Base-by-base conservation (phyloP, 208 protist genomes). In the Leishmania mexicana region DNA sequence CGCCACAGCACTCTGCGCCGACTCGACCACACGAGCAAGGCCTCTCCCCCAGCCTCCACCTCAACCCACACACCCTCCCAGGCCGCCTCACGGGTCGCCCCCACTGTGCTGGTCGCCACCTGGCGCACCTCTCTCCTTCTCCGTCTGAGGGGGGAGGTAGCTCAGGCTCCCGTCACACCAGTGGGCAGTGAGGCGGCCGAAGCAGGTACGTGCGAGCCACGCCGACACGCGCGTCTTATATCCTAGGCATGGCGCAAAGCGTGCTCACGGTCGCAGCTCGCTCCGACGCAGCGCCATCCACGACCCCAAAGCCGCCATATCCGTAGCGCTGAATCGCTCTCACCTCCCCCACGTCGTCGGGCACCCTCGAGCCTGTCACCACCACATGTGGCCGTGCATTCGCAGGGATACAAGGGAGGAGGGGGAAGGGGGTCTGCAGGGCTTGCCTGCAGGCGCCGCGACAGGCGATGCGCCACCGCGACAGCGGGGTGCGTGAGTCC, bases 401-500 rank as follows among this genome's bases (percentile, higher is more conserved):
- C 28, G 6, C 60, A n/a, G 64, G 38, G 31, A 38, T 49, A 49
- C 47, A 49, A 53, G 0, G 49, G 49, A 1, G 15, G 15, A 1
- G 17, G 42, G 42, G 42, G 42, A 7, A 45, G 2, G 42, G 2
- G 42, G 42, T 53, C 49, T 17, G 49, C 49, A 17, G 8, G 13
- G 49, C 49, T 53, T 15, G 15, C 49, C 13, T 15, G 51, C 51
- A 0, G 17, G 51, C 15, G 13, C 51, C 51, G 11, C 51, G 51
- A 19, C 15, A 54, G 51, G 89, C 92, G 21, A 84, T 90, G 78
- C 92, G 90, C 88, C 90, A 94, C 77, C 92, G 81, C 49, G 90
- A 84, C 60, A 87, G 82, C 38, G 86, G 65, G 17, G 35, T 83
- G 0, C 60, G 11, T 3, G 76, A 70, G 49, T 89, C 80, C 57